Base-by-base conservation (phyloP, 2,329 filamentous ascomycete genomes). In the Amauroascus verrucosus region DNA sequence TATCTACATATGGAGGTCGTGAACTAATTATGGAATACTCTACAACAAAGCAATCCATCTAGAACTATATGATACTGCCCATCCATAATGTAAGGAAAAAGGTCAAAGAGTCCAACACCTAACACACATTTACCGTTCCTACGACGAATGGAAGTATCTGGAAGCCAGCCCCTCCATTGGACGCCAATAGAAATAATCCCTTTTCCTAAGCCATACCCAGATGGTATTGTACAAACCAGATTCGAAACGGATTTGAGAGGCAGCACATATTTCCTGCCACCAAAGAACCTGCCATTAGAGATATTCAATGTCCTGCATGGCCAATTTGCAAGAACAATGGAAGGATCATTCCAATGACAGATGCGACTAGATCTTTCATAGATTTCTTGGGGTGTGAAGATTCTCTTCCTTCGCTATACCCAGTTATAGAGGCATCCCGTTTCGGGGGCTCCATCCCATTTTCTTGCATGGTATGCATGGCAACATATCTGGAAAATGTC, bases 391-490 rank as follows among this genome's bases (percentile, higher is more conserved):
- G 60, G 30, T 54, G 57, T 56, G 65, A 64, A 3, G 63, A 55
- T 22, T 70, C 70, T 44, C 71, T 64, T 18, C 67, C 59, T 48
- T 74, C 71, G 18, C 65, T 62, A 54, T 72, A 73, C 44, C 72
- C 72, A 56, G 73, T 74, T n/a, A 59, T 58, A 47, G 65, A 62
- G 14, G 63, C 53, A 33, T 70, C 66, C 9, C 66, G 67, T 11
- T 64, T 57, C 5, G 60, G 51, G 4, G 62, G 61, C 30, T 62
- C 63, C 18, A 65, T 61, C n/a, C 66, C 66, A 51, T 71, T 72
- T 63, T 95, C 90, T 65, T 94, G 87, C 88, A 97, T 95, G 0
- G 90, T 89, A 65, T 98, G 93, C 90, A 97, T 96, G 0, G 93
- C 93, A 41, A 98, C 93, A 64, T 97, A 95, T 62, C 88, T 94